Conservation (phyloP, 1,139 yeast genomes). For the Protomyces pachydermus region DNA sequence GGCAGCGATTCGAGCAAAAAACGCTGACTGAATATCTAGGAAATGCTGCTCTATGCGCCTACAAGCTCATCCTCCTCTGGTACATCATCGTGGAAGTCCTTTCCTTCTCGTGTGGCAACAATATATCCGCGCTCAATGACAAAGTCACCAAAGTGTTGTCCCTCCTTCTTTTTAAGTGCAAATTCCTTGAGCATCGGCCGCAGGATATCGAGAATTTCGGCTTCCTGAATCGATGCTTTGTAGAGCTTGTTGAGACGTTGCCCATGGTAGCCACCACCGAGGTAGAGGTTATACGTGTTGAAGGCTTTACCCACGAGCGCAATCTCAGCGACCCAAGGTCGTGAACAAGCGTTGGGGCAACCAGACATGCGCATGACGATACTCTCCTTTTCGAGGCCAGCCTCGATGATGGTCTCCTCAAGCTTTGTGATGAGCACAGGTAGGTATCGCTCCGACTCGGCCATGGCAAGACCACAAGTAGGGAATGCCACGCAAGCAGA, state of each 20-base stretch:
- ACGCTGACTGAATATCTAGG: background rate
- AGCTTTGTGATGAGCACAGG: conserved; percentile 77
- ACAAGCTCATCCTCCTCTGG: conserved; percentile 23
- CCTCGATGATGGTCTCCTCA: conserved; percentile 80
- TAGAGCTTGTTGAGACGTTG: conserved; percentile 86
- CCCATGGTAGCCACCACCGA: conserved; percentile 96
- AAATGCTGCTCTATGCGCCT: conserved; percentile 10
- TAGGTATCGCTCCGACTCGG: conserved; percentile 92
- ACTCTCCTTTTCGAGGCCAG: conserved; percentile 90
- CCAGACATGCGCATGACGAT: conserved; percentile 99
- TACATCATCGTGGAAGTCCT: conserved; percentile 87
- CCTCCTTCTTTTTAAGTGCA: conserved; percentile 84
- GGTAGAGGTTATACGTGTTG: conserved; percentile 87
- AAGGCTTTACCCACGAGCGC: conserved; percentile 94
- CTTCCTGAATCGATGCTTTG: conserved; percentile 84
- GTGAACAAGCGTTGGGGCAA: conserved; percentile 97
- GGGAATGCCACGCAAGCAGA: conserved; percentile 99
- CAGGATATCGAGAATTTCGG: conserved; percentile 70
- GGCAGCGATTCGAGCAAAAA: too few relatives aligned
- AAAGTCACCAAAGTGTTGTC: conserved; percentile 95
- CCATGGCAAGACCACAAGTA: conserved; percentile 98
- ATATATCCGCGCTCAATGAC: conserved; percentile 79
- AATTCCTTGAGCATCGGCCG: conserved; percentile 88
- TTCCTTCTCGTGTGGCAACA: conserved; percentile 84
- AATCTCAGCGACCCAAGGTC: conserved; percentile 97